Conservation (phyloP, 176 grass and related monocot genomes). For the Thalia dealbata region DNA sequence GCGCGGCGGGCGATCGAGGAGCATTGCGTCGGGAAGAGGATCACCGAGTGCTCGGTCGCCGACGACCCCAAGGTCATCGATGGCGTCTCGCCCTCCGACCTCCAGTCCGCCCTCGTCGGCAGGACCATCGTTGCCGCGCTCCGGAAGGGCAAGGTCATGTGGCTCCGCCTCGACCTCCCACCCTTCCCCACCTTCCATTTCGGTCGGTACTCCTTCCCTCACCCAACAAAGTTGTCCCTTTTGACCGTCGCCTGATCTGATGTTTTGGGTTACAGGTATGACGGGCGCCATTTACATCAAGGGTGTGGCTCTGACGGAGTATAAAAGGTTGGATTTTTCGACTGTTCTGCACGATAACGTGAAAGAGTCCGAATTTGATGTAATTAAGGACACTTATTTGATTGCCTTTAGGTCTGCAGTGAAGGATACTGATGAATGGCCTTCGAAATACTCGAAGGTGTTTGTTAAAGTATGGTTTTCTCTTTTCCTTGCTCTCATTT, state of each 20-base stretch:
- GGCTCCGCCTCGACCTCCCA: slow-evolving; percentile 70
- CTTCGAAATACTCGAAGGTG: slow-evolving; percentile 90
- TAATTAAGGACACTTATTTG: not conserved
- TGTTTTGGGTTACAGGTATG: slow-evolving; percentile 38
- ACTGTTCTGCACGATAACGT: not conserved
- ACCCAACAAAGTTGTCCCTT: not conserved
- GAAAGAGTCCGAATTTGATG: not conserved
- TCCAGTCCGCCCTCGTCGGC: slow-evolving; percentile 55
- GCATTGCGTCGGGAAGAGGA: slow-evolving; percentile 64
- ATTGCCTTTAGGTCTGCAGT: slow-evolving; percentile 51
- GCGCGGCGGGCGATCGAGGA: slow-evolving; percentile 69
- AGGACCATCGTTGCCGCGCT: slow-evolving; percentile 50
- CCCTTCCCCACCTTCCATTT: slow-evolving; percentile 94
- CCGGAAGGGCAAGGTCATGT: slow-evolving; percentile 80
- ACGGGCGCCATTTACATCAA: slow-evolving; percentile 76
- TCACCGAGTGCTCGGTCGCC: slow-evolving; percentile 47
- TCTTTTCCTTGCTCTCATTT: not conserved
- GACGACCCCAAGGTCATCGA: slow-evolving; percentile 60
- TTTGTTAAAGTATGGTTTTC: slow-evolving; percentile 49
- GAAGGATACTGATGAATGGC: slow-evolving; percentile 66
- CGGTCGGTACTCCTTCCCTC: slow-evolving; percentile 28
- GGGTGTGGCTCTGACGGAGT: slow-evolving; percentile 68
- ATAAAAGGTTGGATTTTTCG: slow-evolving; percentile 44
- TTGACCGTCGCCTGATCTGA: not conserved
- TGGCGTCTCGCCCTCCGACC: slow-evolving; percentile 22